Evolutionary conservation across 2,329 filamentous ascomycete genomes (phyloP), one percentile per base, ranked within the genome.

Genomic region (Boeremia lycopersici): DNA sequence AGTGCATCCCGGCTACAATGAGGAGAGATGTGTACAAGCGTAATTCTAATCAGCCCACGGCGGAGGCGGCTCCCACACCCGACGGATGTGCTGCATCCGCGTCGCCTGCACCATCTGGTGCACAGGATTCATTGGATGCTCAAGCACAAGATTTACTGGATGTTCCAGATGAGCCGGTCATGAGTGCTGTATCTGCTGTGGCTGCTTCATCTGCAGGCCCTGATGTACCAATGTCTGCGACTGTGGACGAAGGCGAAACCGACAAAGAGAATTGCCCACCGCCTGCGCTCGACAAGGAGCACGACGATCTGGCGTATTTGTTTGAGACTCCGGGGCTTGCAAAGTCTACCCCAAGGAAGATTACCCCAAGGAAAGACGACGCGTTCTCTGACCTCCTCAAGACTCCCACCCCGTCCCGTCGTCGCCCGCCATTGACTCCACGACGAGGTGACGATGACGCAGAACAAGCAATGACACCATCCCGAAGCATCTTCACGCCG

Each of bases 321-420:
- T 93, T 95, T 64, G 86, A 88, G 3, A 63, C 79, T 75, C 86
- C 80, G 4, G 84, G 81, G 56, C 80, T 80, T 55, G 26, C 52
- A 15, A 83, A 82, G 82, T 80, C 69, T 76, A 78, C 52, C 73
- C 77, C 84, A 1, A 82, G 82, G 15, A 86, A 84, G 82, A 10
- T 69, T 76, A 78, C 52, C 73, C 77, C 84, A 1, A 82, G 81
- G n/a, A 86, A 84, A 83, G 61, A 86, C 81, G 30, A 83, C 83
- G 68, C 87, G 60, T 59, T 78, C 63, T 60, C 74, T 52, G 66
- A 81, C 31, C 62, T 79, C n/a, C 68, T 79, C 33, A 79, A 78
- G 55, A 81, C 78, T 0, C 78, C 79, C 12, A 79, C 75, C 8
- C 71, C 72, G 41, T 74, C 73, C n/a, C 64, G 70, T 26, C 75